A percentile compares a stretch with the other conserved stretches of the same genome.
These are phyloP conservation scores for Alternaria brassicicola DNA, from an alignment of 2,329 filamentous ascomycete genomes.

Conservation along the genomic window DNA sequence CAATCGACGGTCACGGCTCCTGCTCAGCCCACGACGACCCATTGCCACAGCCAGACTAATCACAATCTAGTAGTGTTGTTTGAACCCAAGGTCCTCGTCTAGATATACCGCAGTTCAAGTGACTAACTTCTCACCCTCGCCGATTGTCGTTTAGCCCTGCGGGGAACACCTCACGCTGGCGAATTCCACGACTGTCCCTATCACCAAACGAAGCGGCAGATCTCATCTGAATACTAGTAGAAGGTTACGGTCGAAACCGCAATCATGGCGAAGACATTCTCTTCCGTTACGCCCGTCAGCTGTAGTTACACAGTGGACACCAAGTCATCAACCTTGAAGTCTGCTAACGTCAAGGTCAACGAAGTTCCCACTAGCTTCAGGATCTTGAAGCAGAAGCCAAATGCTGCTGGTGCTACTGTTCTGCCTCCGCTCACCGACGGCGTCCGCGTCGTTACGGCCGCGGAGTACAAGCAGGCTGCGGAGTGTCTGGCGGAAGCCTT, in stretches of 20 bases:
- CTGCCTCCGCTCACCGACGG: conserved; percentile 49
- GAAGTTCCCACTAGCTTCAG: conserved; percentile 41
- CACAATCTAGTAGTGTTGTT: conserved; percentile 41
- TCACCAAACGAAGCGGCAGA: conserved; percentile 55
- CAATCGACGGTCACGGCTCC: conserved; percentile 42
- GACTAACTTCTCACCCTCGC: conserved; percentile 30
- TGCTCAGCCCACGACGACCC: conserved; percentile 32
- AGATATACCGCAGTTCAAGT: conserved; percentile 41
- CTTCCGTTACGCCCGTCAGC: conserved; percentile 35
- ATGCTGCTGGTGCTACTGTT: conserved; percentile 5
- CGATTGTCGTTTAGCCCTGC: conserved; percentile 24
- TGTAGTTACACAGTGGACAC: conserved; percentile 40
- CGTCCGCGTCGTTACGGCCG: conserved; percentile 67
- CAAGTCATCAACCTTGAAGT: conserved; percentile 49
- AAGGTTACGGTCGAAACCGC: conserved; percentile 45
- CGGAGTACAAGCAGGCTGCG: conserved; percentile 74
- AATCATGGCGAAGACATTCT: conserved; percentile 55
- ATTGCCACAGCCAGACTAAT: conserved; percentile 43
- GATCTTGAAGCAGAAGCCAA: conserved; percentile 37
- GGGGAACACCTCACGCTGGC: conserved; percentile 50
- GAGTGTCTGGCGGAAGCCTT: conserved; percentile 78
- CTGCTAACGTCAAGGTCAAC: conserved; percentile 37
- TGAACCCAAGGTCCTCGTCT: conserved; percentile 38
- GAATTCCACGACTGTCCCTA: conserved; percentile 45
- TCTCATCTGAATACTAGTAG: conserved; percentile 56